Percentiles rank a stretch among this genome's conserved stretches.
Conservation (phyloP, 108 stramenopile species). For the Epipyxis sp. region DNA sequence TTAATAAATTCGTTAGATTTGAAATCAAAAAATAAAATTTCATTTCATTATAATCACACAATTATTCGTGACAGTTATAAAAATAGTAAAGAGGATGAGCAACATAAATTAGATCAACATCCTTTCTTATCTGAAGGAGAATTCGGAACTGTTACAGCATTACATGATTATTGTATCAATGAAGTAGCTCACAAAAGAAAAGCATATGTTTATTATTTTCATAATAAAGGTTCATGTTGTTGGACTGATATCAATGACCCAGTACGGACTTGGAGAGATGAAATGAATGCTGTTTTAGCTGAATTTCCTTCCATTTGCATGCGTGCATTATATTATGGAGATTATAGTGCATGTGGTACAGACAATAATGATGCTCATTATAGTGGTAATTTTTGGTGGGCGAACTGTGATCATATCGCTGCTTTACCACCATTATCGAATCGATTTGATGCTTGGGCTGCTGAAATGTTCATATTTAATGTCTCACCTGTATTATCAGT, state of each 20-base stretch:
- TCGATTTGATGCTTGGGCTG: not conserved
- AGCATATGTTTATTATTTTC: not conserved
- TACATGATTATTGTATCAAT: not conserved
- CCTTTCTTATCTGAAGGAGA: not conserved
- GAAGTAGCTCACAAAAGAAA: not conserved
- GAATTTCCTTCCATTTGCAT: slow-evolving; percentile 1
- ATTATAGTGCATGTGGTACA: not conserved
- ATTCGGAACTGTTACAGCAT: not conserved
- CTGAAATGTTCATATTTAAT: not conserved
- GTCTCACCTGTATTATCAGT: not conserved
- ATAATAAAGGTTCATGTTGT: not conserved
- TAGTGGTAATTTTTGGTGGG: slow-evolving; percentile 1
- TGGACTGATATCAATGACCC: not conserved
- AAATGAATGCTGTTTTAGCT: not conserved
- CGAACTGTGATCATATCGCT: no score
- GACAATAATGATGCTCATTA: slow-evolving; percentile 1
- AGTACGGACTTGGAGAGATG: not conserved
- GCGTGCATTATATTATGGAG: not conserved
- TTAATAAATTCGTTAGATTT: no score
- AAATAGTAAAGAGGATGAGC: not conserved
- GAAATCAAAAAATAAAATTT: no score
- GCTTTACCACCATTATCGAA: not conserved
- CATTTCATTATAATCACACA: not conserved
- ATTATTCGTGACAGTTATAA: not conserved
- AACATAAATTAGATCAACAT: not conserved